Evolutionary conservation across 2,329 filamentous ascomycete genomes (phyloP), one percentile per base, ranked within the genome.

Genomic region (Pseudonectria foliicola): DNA sequence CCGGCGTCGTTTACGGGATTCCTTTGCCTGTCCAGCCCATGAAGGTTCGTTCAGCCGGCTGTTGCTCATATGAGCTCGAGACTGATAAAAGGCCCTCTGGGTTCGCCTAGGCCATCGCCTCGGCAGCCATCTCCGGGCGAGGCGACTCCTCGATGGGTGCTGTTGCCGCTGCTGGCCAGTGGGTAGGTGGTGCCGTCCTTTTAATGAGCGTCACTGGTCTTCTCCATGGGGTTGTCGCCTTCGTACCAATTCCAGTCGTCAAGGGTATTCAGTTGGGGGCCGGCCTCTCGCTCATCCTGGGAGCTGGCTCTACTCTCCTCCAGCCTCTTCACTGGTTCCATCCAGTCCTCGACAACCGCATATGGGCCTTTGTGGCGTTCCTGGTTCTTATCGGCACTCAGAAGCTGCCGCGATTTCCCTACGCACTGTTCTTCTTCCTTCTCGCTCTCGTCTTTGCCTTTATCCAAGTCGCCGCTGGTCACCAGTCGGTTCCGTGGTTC

Each of bases 221-320:
- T n/a, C 67, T 95, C 23, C 71, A 71, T 38, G 82, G 79, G 71
- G 79, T 86, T 33, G 80, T 84, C 7, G 63, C 68, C n/a, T 68
- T 80, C 11, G 82, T 93, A 7, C 90, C 90, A 1, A 76, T 89
- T 11, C 85, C 89, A 0, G 83, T 96, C 1, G 81, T 96, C 34
- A 95, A 94, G 56, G 90, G 90, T 21, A 95, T 96, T 46, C 92
- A 96, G 61, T 77, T 95, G 31, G 90, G 90, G 25, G 90, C 90
- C 4, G 90, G 90, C 2, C 67, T 96, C 31, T 87, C 83, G 12
- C 72, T 96, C 12, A 75, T 88, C 35, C 72, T 94, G 38, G 83
- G 85, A 10, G 85, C 87, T 7, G 87, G 85, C 3, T 68, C 71
- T 1, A 73, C 68, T 30, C 71, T 93, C 38, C 68, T 92, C 10